Percentiles rank a stretch among this genome's conserved stretches.
Evolutionary conservation across 1,284 basidiomycete species (phyloP).

Genomic region (Mycena citricolor): DNA sequence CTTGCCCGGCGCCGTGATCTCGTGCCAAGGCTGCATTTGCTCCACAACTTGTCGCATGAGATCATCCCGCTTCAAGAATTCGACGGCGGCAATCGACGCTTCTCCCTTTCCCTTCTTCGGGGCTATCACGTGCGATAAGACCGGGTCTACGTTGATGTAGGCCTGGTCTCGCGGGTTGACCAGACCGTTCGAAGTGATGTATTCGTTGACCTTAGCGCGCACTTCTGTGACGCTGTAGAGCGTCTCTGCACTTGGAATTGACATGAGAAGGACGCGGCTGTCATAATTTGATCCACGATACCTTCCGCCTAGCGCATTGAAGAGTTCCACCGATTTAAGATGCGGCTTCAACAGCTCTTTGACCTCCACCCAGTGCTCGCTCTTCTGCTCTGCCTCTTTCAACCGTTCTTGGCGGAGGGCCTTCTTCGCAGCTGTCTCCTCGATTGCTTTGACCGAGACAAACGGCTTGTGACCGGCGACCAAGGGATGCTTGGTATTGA

Average conservation of each 20-base stretch:
- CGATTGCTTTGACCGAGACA: constrained; percentile 63
- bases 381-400: constrained; percentile 44
- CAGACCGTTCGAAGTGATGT: constrained; percentile 62
- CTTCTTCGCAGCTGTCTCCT: constrained; percentile 54
- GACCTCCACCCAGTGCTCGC: constrained; percentile 50
- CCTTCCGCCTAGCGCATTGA: constrained; percentile 62
- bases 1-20: constrained; percentile 50
- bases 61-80: constrained; percentile 75
- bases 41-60: constrained; percentile 50
- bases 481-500: constrained; percentile 61
- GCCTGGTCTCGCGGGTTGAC: constrained; percentile 50
- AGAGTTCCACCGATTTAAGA: constrained; percentile 53
- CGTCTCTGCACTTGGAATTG: constrained; percentile 44
- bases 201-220: constrained; percentile 49
- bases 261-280: neutral
- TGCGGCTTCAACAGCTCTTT: constrained; percentile 78
- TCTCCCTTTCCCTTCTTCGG: constrained; percentile 44
- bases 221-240: constrained; percentile 60
- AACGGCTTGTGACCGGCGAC: constrained; percentile 53
- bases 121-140: constrained; percentile 47
- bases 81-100: constrained; percentile 32
- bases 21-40: constrained; percentile 76
- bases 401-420: constrained; percentile 47
- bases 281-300: constrained; percentile 7
- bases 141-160: constrained; percentile 47